These are phyloP conservation scores for Diaporthe humulicola DNA, from an alignment of 2,329 filamentous ascomycete genomes.

Conservation along the genomic window DNA sequence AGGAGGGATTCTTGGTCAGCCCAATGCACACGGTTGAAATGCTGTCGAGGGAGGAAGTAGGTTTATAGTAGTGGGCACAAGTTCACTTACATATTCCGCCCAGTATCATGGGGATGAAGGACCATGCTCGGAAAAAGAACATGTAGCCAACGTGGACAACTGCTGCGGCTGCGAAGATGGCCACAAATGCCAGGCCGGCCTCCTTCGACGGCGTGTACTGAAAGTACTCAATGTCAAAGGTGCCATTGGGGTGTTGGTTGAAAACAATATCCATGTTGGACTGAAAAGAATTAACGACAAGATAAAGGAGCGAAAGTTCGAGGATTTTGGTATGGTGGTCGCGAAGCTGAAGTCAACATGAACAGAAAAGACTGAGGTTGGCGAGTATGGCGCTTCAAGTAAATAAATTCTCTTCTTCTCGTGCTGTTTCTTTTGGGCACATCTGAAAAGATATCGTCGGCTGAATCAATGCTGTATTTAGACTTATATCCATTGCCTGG, in stretches of 20 bases:
- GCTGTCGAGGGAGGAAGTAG: background rate
- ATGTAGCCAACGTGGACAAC: background rate
- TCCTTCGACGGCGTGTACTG: conserved; percentile 39
- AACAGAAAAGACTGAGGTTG: background rate
- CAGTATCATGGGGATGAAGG: conserved; percentile 11
- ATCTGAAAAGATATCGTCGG: background rate
- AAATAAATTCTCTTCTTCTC: background rate
- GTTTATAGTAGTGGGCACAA: background rate
- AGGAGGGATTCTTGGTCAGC: background rate
- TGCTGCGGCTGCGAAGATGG: conserved; percentile 36
- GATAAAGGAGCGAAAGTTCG: background rate
- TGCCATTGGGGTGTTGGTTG: conserved; percentile 37
- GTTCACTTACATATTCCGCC: conserved; percentile 6
- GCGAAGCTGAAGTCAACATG: background rate
- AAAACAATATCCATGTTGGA: conserved; percentile 5
- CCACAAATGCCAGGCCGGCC: conserved; percentile 40
- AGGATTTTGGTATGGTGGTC: background rate
- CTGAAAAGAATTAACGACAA: background rate
- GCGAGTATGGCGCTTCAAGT: background rate
- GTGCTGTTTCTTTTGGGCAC: background rate
- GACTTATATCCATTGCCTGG: background rate
- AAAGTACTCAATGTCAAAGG: conserved; percentile 39
- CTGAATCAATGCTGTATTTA: background rate
- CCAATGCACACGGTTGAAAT: background rate
- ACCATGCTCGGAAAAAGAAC: conserved; percentile 12